Evolutionary conservation across 768 basidiomycete genomes (phyloP).

Genomic region (Mrakia frigida): DNA sequence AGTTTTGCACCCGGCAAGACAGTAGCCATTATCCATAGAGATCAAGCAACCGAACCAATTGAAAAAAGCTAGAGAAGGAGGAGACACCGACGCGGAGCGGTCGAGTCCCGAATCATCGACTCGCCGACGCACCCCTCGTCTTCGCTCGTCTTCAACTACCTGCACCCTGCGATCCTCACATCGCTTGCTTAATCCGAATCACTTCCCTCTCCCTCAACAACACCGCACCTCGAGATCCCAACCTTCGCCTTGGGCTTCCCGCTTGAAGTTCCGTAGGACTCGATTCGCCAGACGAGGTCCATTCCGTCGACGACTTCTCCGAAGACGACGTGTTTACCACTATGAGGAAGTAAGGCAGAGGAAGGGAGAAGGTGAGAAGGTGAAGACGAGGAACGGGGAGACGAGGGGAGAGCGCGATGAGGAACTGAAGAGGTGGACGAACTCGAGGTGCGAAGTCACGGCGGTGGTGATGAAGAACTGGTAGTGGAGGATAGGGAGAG

Average conservation of each 20-base stretch:
- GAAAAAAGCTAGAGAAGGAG: too few relatives aligned
- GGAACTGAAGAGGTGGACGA: conserved; percentile 26
- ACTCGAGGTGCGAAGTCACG: conserved; percentile 41
- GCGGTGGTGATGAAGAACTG: conserved; percentile 44
- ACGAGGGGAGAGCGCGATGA: background rate
- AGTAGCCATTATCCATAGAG: too few relatives aligned
- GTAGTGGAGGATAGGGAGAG: background rate
- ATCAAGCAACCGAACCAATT: too few relatives aligned
- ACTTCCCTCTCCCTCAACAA: conserved; percentile 17
- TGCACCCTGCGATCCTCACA: background rate
- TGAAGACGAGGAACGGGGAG: background rate
- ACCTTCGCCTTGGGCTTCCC: conserved; percentile 29
- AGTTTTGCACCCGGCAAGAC: too few relatives aligned
- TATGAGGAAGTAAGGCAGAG: background rate
- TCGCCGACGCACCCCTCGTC: background rate
- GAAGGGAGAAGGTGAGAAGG: background rate
- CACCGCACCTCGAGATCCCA: conserved; percentile 24
- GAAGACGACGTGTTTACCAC: conserved; percentile 29
- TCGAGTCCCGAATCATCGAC: background rate
- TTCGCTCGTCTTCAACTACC: background rate
- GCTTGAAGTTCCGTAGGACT: background rate
- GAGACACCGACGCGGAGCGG: too few relatives aligned
- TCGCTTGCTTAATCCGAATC: conserved; percentile 18
- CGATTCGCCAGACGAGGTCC: conserved; percentile 25
- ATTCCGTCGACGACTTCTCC: conserved; percentile 27